These are phyloP conservation scores for Leersia perrieri DNA, from an alignment of 176 grass and related monocot species.

Conservation along the genomic window DNA sequence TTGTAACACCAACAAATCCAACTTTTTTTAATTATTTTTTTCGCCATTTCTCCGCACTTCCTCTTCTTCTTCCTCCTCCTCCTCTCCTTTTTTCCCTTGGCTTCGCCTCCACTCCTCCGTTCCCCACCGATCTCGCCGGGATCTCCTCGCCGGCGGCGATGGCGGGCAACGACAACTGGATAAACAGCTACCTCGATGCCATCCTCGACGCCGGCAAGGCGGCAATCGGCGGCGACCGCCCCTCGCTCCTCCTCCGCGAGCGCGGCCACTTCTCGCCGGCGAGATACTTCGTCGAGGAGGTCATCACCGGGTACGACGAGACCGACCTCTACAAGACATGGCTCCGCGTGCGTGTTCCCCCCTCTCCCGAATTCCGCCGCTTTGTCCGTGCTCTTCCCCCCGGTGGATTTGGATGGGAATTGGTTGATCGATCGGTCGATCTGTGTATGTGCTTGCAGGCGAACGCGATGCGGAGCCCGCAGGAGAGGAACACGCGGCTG, in stretches of 20 bases:
- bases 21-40: slow-evolving; percentile 9
- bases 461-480: slow-evolving; percentile 93
- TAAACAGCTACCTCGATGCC: slow-evolving; percentile 75
- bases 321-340: slow-evolving; percentile 87
- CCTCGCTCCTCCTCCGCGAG: slow-evolving; percentile 73
- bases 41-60: slow-evolving; percentile 25
- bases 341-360: slow-evolving; percentile 47
- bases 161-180: slow-evolving; percentile 78
- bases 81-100: slow-evolving; percentile 5
- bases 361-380: not conserved
- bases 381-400: not conserved
- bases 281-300: slow-evolving; percentile 86
- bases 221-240: slow-evolving; percentile 54
- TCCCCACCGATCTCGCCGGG: slow-evolving; percentile 35
- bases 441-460: slow-evolving; percentile 43
- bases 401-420: no score
- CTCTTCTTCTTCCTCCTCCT: not conserved
- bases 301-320: slow-evolving; percentile 83
- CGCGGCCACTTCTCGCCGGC: slow-evolving; percentile 70
- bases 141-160: slow-evolving; percentile 33
- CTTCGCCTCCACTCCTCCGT: slow-evolving; percentile 20
- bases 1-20: not conserved
- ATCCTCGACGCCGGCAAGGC: slow-evolving; percentile 65
- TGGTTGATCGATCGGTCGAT: slow-evolving; percentile 32
- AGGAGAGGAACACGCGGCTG: slow-evolving; percentile 97